Evolutionary conservation across 129 eudicot species (phyloP).

Genomic region (Cynara cardunculus): DNA sequence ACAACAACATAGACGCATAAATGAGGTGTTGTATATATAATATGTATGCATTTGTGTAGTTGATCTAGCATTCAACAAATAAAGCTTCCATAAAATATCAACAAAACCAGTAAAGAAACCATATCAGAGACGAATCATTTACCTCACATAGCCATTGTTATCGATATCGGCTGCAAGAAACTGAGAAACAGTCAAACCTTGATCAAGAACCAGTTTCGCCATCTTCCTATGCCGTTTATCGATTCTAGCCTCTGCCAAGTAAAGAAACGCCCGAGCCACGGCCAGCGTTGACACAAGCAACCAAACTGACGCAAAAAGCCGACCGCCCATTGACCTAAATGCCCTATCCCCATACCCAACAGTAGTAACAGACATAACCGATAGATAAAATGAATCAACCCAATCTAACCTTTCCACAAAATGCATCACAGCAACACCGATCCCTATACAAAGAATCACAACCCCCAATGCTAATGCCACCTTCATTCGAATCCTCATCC

Average conservation of each 20-base stretch:
- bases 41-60: neutral
- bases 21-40: neutral
- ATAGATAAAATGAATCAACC: constrained; percentile 84
- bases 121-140: neutral
- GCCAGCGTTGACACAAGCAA: constrained; percentile 96
- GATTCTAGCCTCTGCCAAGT: constrained; percentile 94
- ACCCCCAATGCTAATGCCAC: constrained; percentile 90
- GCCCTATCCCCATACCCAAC: constrained; percentile 98
- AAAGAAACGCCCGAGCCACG: constrained; percentile 96
- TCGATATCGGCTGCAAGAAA: constrained; percentile 96
- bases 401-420: constrained; percentile 68
- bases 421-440: constrained; percentile 84
- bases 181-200: constrained; percentile 90
- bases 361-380: constrained; percentile 96
- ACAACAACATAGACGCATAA: neutral
- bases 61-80: neutral
- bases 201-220: constrained; percentile 94
- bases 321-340: constrained; percentile 62
- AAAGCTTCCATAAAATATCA: neutral
- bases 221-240: constrained; percentile 88
- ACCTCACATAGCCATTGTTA: constrained; percentile 90
- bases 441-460: constrained; percentile 80
- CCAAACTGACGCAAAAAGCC: constrained; percentile 87
- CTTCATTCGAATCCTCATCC: constrained; percentile 96
- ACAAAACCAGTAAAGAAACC: neutral